Evolutionary conservation across 2,329 filamentous ascomycete species (phyloP).

Genomic region (Pseudogymnoascus sp.): DNA sequence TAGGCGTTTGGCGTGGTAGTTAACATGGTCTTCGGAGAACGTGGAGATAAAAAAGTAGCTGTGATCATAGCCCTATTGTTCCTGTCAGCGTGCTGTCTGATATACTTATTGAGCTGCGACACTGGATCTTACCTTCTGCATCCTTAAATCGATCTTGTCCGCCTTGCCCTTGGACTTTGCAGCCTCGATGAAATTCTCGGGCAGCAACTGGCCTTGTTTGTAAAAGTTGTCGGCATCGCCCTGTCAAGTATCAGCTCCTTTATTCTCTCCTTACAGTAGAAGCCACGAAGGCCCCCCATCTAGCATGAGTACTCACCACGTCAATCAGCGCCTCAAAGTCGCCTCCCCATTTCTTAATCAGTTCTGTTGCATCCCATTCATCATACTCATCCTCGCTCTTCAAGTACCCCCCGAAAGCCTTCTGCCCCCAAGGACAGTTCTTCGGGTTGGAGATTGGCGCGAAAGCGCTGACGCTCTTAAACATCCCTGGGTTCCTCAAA

Average conservation of each 20-base stretch:
- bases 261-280: not conserved
- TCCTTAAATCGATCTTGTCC: slow-evolving; percentile 66
- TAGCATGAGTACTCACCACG: slow-evolving; percentile 50
- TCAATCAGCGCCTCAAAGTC: slow-evolving; percentile 75
- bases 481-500: slow-evolving; percentile 83
- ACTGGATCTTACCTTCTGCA: slow-evolving; percentile 57
- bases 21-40: slow-evolving; percentile 84
- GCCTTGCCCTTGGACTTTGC: slow-evolving; percentile 66
- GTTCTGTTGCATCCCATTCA: slow-evolving; percentile 84
- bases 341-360: slow-evolving; percentile 67
- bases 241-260: slow-evolving; percentile 31
- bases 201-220: slow-evolving; percentile 83
- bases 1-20: slow-evolving; percentile 83
- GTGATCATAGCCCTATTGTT: slow-evolving; percentile 73
- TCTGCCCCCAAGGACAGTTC: slow-evolving; percentile 86
- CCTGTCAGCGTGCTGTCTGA: not conserved
- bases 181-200: slow-evolving; percentile 82
- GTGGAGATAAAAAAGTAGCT: slow-evolving; percentile 94
- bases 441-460: slow-evolving; percentile 83
- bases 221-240: slow-evolving; percentile 96
- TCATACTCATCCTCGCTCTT: slow-evolving; percentile 69
- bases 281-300: not conserved
- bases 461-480: slow-evolving; percentile 82
- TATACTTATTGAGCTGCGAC: not conserved
- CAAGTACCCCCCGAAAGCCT: slow-evolving; percentile 88